Percentiles rank a stretch among this genome's conserved stretches.
These are phyloP conservation scores for Iodosphaeria phyllophila DNA, from an alignment of 2,329 filamentous ascomycete genomes.

Conservation along the genomic window DNA sequence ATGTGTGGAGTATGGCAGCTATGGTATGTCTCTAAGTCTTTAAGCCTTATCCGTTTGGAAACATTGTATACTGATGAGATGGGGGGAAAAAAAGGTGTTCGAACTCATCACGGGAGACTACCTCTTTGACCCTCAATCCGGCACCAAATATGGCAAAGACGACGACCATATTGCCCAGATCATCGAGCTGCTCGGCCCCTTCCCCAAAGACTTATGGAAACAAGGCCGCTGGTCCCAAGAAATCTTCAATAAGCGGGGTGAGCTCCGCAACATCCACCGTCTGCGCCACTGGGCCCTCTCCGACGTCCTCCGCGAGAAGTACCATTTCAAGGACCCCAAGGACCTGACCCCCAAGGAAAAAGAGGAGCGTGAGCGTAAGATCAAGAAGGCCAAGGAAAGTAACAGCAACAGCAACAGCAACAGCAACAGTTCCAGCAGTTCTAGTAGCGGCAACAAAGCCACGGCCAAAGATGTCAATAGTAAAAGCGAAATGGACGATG, in stretches of 20 bases:
- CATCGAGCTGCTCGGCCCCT: conserved; percentile 85
- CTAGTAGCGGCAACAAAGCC: too few relatives aligned
- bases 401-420: too few relatives aligned
- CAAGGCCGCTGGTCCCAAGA: conserved; percentile 96
- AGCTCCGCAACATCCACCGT: conserved; percentile 91
- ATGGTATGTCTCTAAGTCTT: conserved; percentile 59
- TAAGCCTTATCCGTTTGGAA: too few relatives aligned
- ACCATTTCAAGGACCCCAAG: conserved; percentile 77
- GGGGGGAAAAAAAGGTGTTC: conserved; percentile 48
- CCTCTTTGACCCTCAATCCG: conserved; percentile 93
- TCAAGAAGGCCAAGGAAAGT: conserved; percentile 13
- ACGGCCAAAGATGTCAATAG: too few relatives aligned
- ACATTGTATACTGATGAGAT: neutral
- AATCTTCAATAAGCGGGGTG: conserved; percentile 95
- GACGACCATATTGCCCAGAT: conserved; percentile 99
- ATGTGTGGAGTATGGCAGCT: conserved; percentile 98
- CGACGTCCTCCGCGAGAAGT: conserved; percentile 89
- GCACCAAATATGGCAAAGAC: conserved; percentile 97
- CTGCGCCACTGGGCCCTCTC: conserved; percentile 89
- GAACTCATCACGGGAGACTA: conserved; percentile 97
- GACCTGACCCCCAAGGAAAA: conserved; percentile 34
- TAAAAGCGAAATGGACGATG: conserved; percentile 12
- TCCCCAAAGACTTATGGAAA: conserved; percentile 80
- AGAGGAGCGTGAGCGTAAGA: conserved; percentile 22
- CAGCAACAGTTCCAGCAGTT: too few relatives aligned